phyloP scores from a whole-genome alignment of 169 alveolate genomes.

The Plasmodium vinckei region DNA sequence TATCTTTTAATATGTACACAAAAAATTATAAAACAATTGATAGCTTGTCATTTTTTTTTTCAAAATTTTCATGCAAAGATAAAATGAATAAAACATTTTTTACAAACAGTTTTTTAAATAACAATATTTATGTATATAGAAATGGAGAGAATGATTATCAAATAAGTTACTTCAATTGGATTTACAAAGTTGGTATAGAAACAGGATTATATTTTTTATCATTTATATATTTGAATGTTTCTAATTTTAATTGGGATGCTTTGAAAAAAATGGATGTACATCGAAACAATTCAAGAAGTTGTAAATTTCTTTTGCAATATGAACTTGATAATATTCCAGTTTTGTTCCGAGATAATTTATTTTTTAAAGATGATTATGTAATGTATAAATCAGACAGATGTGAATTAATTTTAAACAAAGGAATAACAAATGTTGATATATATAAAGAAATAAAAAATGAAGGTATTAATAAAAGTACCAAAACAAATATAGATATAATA shows the following conservation, averaged over 20 bases:
- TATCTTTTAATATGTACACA: conserved; percentile 36
- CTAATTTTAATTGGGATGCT: not conserved
- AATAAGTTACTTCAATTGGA: conserved; percentile 3
- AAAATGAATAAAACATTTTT: not conserved
- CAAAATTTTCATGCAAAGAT: conserved; percentile 39
- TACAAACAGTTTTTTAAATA: conserved; percentile 15
- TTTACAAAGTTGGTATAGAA: not conserved
- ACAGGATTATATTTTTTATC: conserved; percentile 17
- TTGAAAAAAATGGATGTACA: not conserved
- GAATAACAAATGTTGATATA: not conserved
- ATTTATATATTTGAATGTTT: not conserved
- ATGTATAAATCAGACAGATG: not conserved
- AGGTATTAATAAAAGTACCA: conserved; percentile 5
- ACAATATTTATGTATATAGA: conserved; percentile 13
- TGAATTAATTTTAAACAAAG: not conserved
- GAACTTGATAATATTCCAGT: conserved; percentile 7
- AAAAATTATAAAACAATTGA: conserved; percentile 16
- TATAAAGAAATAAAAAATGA: conserved; percentile 11
- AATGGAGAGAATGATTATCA: not conserved
- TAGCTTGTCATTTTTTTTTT: conserved; percentile 11
- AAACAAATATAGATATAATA: not conserved
- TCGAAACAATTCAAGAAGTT: not conserved
- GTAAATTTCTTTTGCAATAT: not conserved
- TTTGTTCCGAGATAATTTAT: conserved; percentile 25
- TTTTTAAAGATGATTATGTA: not conserved